Conservation (phyloP, 345 rosid genomes). For the Populus nigra region DNA sequence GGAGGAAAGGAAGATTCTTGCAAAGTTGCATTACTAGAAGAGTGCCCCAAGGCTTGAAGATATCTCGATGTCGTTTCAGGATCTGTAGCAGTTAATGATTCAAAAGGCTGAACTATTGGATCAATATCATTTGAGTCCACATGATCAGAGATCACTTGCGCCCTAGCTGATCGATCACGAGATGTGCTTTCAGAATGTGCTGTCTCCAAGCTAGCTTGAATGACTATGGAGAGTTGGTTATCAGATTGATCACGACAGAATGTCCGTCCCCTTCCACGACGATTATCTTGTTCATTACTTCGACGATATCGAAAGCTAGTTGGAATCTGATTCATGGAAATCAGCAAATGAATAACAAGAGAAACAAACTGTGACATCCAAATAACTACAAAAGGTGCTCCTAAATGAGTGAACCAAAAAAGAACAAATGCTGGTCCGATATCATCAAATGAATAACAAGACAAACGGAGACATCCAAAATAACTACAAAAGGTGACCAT, state of each 20-base stretch:
- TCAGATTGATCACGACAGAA: slow-evolving; percentile 69
- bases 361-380: background rate
- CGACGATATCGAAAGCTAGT: slow-evolving; percentile 79
- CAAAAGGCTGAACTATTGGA: slow-evolving; percentile 61
- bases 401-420: background rate
- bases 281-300: slow-evolving; percentile 58
- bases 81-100: slow-evolving; percentile 46
- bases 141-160: slow-evolving; percentile 39
- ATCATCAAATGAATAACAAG: background rate
- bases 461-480: slow-evolving; percentile 1
- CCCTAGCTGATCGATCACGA: slow-evolving; percentile 44
- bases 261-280: slow-evolving; percentile 68
- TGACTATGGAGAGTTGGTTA: slow-evolving; percentile 53
- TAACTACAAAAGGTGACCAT: background rate
- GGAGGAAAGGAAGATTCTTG: slow-evolving; percentile 91
- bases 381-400: background rate
- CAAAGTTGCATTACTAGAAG: slow-evolving; percentile 52
- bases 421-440: background rate
- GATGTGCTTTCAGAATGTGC: slow-evolving; percentile 31
- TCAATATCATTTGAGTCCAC: slow-evolving; percentile 44
- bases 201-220: slow-evolving; percentile 55
- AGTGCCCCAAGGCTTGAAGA: slow-evolving; percentile 75
- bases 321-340: slow-evolving; percentile 57
- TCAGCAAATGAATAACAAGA: background rate
- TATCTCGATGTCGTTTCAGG: slow-evolving; percentile 62